Base-by-base conservation (phyloP, 2,329 filamentous ascomycete species). In the Escovopsis sp. region DNA sequence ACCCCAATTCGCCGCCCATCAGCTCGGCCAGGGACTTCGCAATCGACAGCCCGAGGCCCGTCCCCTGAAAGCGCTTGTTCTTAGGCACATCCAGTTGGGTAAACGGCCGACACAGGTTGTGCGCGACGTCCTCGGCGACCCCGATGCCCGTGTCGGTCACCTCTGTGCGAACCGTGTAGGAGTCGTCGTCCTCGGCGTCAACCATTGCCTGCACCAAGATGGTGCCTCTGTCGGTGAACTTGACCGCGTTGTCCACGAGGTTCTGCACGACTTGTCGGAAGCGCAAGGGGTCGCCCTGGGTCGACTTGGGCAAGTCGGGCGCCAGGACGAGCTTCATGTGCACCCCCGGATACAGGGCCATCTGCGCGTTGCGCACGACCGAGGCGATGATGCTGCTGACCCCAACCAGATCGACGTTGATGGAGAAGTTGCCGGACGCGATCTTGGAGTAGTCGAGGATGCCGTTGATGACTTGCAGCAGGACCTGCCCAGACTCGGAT, bases 361-460 rank as follows among this genome's bases (percentile, higher is more conserved):
- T 55, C 40, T 67, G 60, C 34, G 65, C 64, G 40, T 63, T 64
- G 17, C 67, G 62, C 14, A 67, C 53, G 2, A 75, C 65, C 0
- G 66, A 64, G 2, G 55, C 55, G 13, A 70, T 51, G 35, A 65
- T 58, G 33, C 55, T 54, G 17, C 53, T 39, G 29, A 76, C 54
- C 42, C 62, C 58, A 38, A 76, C 54, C 23, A 66, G 53, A 43
- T 72, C 68, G 12, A 66, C 51, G 33, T 60, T 66, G 35, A 77
- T 60, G 3, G 69, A 68, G 40, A 77, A 72, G 26, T 61, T 65
- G n/a, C 70, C 70, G 1, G 70, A 70, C 1, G 68, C 65, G 5
- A 76, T 57, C 43, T 76, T 77, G 9, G 72, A 76, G 46, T 74
- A 77, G 52, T 79, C 73, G n/a, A 78, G 60, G 31, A 79, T 73